Percentiles rank a stretch among this genome's conserved stretches.
phyloP scores from a whole-genome alignment of 2,329 filamentous ascomycete genomes.

The Pseudogymnoascus sp. region DNA sequence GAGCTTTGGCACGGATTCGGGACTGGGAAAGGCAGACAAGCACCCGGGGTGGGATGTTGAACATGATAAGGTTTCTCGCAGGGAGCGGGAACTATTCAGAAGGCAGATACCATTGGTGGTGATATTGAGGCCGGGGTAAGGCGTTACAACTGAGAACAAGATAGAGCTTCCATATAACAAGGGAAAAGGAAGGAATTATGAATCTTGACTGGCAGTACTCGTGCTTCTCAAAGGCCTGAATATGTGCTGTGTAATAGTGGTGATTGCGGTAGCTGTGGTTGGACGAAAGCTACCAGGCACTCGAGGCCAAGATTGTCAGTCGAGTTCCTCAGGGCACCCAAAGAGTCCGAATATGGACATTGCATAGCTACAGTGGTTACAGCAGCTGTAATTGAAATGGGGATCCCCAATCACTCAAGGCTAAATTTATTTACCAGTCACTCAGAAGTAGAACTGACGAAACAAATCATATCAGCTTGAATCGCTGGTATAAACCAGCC shows the following conservation, averaged over 20 bases:
- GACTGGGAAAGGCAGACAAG: not conserved
- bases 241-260: not conserved
- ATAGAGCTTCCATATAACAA: conserved; percentile 2
- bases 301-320: not conserved
- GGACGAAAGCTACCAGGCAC: not conserved
- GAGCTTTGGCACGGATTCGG: not conserved
- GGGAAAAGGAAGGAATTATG: conserved; percentile 5
- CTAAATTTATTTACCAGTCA: not conserved
- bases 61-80: not conserved
- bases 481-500: not conserved
- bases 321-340: not conserved
- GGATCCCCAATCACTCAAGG: not conserved
- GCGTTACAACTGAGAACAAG: conserved; percentile 6
- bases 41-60: not conserved
- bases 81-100: not conserved
- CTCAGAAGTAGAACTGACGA: not conserved
- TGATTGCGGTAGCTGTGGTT: not conserved
- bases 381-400: not conserved
- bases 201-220: not conserved
- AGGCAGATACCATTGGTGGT: conserved; percentile 5
- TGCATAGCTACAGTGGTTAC: not conserved
- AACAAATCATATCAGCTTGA: not conserved
- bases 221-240: not conserved
- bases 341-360: not conserved
- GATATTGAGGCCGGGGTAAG: conserved; percentile 2